These are phyloP conservation scores for Colletotrichum sublineola DNA, from an alignment of 2,329 filamentous ascomycete genomes.

Conservation along the genomic window DNA sequence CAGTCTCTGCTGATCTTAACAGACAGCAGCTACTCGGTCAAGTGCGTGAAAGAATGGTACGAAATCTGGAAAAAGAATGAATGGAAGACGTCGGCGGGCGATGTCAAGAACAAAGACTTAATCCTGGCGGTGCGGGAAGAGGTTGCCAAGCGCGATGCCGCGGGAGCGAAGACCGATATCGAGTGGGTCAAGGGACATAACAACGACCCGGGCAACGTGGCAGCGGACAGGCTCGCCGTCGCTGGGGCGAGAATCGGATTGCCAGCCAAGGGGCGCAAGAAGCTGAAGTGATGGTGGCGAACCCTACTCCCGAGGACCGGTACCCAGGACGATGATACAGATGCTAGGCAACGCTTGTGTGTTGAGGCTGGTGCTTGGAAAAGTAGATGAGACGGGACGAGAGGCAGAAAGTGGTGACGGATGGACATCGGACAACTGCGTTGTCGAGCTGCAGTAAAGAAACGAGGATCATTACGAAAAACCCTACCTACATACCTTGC, in stretches of 20 bases:
- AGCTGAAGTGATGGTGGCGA: constrained; percentile 19
- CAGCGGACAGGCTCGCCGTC: constrained; percentile 84
- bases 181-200: constrained; percentile 93
- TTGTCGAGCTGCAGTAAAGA: constrained; percentile 4
- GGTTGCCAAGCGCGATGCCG: constrained; percentile 76
- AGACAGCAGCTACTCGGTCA: constrained; percentile 93
- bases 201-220: constrained; percentile 79
- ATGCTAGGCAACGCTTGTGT: not conserved
- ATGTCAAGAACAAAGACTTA: constrained; percentile 89
- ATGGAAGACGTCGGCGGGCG: constrained; percentile 80
- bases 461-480: not conserved
- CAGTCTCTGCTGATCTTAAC: constrained; percentile 82
- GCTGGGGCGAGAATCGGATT: constrained; percentile 51
- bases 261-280: constrained; percentile 4
- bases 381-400: not conserved
- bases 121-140: constrained; percentile 66
- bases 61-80: constrained; percentile 79
- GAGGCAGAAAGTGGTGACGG: not conserved
- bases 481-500: not conserved
- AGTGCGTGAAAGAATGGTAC: constrained; percentile 90
- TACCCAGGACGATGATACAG: not conserved
- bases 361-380: not conserved
- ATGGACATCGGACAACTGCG: not conserved
- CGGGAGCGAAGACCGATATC: constrained; percentile 76
- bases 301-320: not conserved